phyloP scores from a whole-genome alignment of 306 rosid genomes.

The Sindora glabra region DNA sequence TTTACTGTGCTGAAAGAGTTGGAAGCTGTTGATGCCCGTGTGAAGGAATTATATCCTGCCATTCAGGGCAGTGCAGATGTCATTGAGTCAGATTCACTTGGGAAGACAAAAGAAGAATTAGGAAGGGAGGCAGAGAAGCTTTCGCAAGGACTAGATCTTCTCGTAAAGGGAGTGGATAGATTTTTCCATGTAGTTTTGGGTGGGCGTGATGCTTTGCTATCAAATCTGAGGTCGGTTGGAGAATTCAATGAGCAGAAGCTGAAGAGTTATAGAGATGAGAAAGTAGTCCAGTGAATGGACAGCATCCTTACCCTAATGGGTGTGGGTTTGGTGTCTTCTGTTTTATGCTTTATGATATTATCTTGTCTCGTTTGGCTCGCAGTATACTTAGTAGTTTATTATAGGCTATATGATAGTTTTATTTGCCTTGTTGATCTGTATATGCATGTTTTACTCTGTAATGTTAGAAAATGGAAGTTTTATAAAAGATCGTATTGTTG shows the following conservation, averaged over 20 bases:
- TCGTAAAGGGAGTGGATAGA: constrained; percentile 58
- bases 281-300: constrained; percentile 18
- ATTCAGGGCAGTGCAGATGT: constrained; percentile 37
- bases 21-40: constrained; percentile 49
- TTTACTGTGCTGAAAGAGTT: constrained; percentile 44
- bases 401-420: constrained; percentile 1
- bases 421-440: constrained; percentile 17
- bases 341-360: constrained; percentile 14
- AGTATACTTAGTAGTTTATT: constrained; percentile 18
- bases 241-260: constrained; percentile 12
- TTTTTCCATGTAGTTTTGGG: constrained; percentile 52
- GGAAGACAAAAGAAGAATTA: constrained; percentile 35
- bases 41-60: constrained; percentile 46
- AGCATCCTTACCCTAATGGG: constrained; percentile 1
- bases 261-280: constrained; percentile 17
- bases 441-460: constrained; percentile 23
- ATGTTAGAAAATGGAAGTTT: constrained; percentile 12
- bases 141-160: constrained; percentile 62
- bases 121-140: constrained; percentile 33
- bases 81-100: constrained; percentile 14
- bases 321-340: constrained; percentile 4
- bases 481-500: constrained; percentile 17
- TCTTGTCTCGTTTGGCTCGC: constrained; percentile 14
- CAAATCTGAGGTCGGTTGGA: constrained; percentile 43
- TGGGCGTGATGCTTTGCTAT: constrained; percentile 68